Conservation (phyloP, 768 basidiomycete genomes). For the Podaxis mareebaensis region DNA sequence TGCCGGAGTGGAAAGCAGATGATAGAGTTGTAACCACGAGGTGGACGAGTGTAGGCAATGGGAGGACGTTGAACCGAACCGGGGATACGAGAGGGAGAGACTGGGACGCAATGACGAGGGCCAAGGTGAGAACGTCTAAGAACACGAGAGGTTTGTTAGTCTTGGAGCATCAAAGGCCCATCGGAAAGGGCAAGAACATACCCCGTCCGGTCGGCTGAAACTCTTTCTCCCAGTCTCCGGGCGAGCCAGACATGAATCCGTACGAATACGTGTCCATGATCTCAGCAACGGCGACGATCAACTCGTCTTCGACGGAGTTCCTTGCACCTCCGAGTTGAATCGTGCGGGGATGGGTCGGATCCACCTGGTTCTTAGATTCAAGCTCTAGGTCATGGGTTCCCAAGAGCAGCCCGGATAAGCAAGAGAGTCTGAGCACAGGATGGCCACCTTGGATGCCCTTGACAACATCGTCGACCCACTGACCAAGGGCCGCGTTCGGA, state of each 20-base stretch:
- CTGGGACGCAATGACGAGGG: conserved; percentile 61
- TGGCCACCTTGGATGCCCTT: conserved; percentile 69
- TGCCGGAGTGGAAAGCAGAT: conserved; percentile 56
- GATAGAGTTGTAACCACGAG: conserved; percentile 48
- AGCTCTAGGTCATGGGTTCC: conserved; percentile 59
- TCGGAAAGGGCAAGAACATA: conserved; percentile 24
- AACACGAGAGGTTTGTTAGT: background rate
- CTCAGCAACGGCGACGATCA: conserved; percentile 71
- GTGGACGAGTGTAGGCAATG: conserved; percentile 44
- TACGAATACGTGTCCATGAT: conserved; percentile 61
- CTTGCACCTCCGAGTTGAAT: conserved; percentile 29
- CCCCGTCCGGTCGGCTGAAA: conserved; percentile 56
- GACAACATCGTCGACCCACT: conserved; percentile 54
- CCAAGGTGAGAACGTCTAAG: conserved; percentile 45
- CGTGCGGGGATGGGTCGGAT: conserved; percentile 5
- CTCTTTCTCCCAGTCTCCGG: conserved; percentile 62
- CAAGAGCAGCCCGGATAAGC: conserved; percentile 62
- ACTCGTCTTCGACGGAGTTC: conserved; percentile 58
- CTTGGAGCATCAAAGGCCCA: background rate
- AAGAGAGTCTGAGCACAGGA: conserved; percentile 60
- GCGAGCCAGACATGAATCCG: conserved; percentile 25
- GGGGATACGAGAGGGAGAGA: conserved; percentile 56
- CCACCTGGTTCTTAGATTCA: conserved; percentile 22
- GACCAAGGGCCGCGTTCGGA: conserved; percentile 38
- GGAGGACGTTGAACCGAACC: conserved; percentile 59